Evolutionary conservation across 140 eudicot genomes (phyloP).

Genomic region (Flaveria floridana): DNA sequence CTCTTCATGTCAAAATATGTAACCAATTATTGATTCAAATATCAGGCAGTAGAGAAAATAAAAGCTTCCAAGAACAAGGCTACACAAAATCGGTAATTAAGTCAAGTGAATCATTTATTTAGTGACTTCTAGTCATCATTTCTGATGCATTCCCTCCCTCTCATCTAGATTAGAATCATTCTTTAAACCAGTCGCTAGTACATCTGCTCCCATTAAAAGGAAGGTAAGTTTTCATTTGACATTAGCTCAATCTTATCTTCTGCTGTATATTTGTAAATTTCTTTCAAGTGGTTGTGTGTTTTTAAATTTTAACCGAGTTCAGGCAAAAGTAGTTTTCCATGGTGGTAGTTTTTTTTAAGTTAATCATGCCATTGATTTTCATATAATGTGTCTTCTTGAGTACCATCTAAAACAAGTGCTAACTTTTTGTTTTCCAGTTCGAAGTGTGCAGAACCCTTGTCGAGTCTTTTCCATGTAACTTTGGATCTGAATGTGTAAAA

Average conservation of each 20-base stretch:
- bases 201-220: conserved; percentile 64
- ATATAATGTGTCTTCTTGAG: no score
- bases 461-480: no score
- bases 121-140: conserved; percentile 7
- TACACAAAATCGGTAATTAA: conserved; percentile 73
- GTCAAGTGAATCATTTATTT: neutral
- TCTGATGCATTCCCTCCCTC: conserved; percentile 21
- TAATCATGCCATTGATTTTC: no score
- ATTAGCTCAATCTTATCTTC: neutral
- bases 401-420: no score
- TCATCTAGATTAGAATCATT: conserved; percentile 73
- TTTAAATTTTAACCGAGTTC: conserved; percentile 8
- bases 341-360: no score
- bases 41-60: conserved; percentile 84
- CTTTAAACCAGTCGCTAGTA: conserved; percentile 66
- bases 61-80: conserved; percentile 88
- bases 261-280: neutral
- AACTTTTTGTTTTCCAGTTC: no score
- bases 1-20: neutral
- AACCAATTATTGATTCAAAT: conserved; percentile 20
- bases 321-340: neutral
- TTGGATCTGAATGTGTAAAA: no score
- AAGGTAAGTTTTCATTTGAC: conserved; percentile 50
- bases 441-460: no score
- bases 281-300: conserved; percentile 5